Percentiles rank a stretch among this genome's conserved stretches.
phyloP scores from a whole-genome alignment of 179 eudicot genomes.

The Patellifolia procumbens region DNA sequence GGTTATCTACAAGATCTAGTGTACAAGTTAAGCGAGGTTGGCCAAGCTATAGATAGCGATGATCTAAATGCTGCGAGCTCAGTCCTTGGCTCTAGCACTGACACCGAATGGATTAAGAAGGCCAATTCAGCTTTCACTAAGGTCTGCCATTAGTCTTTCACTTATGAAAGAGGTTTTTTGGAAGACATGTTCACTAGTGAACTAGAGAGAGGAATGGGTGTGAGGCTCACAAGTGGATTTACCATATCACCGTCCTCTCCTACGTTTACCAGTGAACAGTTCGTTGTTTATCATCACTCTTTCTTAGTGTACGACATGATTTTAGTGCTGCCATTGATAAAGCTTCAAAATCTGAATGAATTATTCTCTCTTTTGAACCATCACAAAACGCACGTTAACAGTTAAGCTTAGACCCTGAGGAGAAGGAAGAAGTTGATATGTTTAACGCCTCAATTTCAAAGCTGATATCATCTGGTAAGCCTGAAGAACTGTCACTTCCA shows the following conservation, averaged over 20 bases:
- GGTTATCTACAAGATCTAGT: slow-evolving; percentile 87
- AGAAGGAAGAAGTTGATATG: slow-evolving; percentile 64
- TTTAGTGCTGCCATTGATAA: not conserved
- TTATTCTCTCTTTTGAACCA: not conserved
- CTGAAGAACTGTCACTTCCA: not conserved
- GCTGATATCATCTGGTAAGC: slow-evolving; percentile 71
- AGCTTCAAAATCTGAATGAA: not conserved
- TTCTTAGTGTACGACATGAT: too few relatives aligned
- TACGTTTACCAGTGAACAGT: too few relatives aligned
- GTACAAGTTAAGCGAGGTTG: slow-evolving; percentile 76
- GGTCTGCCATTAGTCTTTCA: slow-evolving; percentile 39
- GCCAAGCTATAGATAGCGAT: slow-evolving; percentile 88
- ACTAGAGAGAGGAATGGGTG: too few relatives aligned
- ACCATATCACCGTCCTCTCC: too few relatives aligned
- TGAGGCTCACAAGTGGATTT: too few relatives aligned
- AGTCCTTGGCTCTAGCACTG: slow-evolving; percentile 60
- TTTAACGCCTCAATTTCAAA: slow-evolving; percentile 68
- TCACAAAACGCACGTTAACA: slow-evolving; percentile 18
- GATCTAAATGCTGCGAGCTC: slow-evolving; percentile 72
- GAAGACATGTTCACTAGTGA: too few relatives aligned
- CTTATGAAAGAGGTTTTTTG: too few relatives aligned
- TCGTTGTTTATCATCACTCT: too few relatives aligned
- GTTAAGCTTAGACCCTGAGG: slow-evolving; percentile 77
- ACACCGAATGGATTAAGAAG: slow-evolving; percentile 81
- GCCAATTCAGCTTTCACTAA: slow-evolving; percentile 76